These are phyloP conservation scores for Zelonia costaricensis DNA, from an alignment of 208 protist genomes.

Conservation along the genomic window DNA sequence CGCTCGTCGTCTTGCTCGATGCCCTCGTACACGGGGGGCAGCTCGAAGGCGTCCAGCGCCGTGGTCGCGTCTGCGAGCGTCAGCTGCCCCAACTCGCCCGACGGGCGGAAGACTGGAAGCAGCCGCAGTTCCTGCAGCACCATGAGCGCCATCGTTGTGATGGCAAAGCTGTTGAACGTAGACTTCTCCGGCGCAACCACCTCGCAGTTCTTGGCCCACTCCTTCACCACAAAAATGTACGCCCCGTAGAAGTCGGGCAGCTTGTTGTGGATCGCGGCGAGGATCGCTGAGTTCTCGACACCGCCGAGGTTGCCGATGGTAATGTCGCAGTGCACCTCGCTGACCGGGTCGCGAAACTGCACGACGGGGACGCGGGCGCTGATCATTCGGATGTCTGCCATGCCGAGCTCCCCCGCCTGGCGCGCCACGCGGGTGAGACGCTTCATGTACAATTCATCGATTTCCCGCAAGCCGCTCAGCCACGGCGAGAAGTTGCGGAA, in stretches of 20 bases:
- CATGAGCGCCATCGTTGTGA: constrained; percentile 90
- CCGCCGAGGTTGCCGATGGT: constrained; percentile 90
- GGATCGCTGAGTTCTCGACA: constrained; percentile 85
- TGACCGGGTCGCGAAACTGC: constrained; percentile 77
- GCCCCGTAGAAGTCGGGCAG: constrained; percentile 86
- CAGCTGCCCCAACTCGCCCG: constrained; percentile 74
- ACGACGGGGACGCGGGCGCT: constrained; percentile 84
- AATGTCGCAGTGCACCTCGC: constrained; percentile 79
- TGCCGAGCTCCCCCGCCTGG: constrained; percentile 74
- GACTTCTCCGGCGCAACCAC: constrained; percentile 80
- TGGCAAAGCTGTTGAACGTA: constrained; percentile 91
- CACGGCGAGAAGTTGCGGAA: constrained; percentile 90
- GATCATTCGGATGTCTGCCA: constrained; percentile 82
- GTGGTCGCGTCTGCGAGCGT: constrained; percentile 59
- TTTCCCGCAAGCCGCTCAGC: constrained; percentile 58
- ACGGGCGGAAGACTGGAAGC: constrained; percentile 76
- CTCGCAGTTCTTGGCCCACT: constrained; percentile 84
- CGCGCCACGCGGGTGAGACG: constrained; percentile 73
- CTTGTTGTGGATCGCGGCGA: constrained; percentile 61
- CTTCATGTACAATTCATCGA: constrained; percentile 72
- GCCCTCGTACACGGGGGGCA: constrained; percentile 77
- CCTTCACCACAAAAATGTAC: constrained; percentile 88
- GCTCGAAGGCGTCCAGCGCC: constrained; percentile 43
- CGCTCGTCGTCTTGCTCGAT: constrained; percentile 79
- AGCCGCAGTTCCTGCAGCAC: constrained; percentile 90